phyloP scores from a whole-genome alignment of 768 basidiomycete species.

The Phlegmacium glaucopus region DNA sequence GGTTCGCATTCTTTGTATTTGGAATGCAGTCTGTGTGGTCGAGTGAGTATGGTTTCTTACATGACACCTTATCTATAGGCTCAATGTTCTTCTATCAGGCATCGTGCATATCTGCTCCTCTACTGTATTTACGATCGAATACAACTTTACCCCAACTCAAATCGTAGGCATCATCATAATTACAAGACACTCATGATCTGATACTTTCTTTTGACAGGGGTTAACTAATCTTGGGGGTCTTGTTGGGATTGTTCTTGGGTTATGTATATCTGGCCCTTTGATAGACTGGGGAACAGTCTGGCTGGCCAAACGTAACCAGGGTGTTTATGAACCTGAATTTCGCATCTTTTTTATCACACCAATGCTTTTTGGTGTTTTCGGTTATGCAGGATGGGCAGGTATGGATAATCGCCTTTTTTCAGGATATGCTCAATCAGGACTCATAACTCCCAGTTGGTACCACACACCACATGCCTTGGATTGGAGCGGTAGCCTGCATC shows the following conservation, averaged over 20 bases:
- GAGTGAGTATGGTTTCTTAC: constrained; percentile 21
- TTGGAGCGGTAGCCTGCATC: constrained; percentile 39
- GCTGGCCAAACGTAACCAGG: constrained; percentile 40
- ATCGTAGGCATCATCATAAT: constrained; percentile 23
- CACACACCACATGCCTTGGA: constrained; percentile 41
- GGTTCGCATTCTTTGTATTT: constrained; percentile 35
- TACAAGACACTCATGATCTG: not conserved
- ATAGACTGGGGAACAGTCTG: constrained; percentile 41
- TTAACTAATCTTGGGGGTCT: constrained; percentile 41
- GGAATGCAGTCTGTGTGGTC: constrained; percentile 44
- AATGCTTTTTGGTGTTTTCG: constrained; percentile 42
- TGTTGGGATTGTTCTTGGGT: constrained; percentile 38
- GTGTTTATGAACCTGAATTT: constrained; percentile 46
- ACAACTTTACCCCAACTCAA: constrained; percentile 38
- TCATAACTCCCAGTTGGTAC: constrained; percentile 25
- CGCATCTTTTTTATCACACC: constrained; percentile 37
- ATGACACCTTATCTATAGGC: not conserved
- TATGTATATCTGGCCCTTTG: constrained; percentile 33
- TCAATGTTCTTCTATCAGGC: constrained; percentile 20
- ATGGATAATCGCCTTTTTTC: not conserved
- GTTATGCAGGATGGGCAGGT: constrained; percentile 45
- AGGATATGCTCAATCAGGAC: not conserved
- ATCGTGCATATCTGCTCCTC: constrained; percentile 41
- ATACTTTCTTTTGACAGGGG: constrained; percentile 21
- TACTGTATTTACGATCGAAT: constrained; percentile 42